A percentile compares a stretch with the other conserved stretches of the same genome.
phyloP scores from a whole-genome alignment of 2,329 filamentous ascomycete genomes.

The Monilinia polystroma region DNA sequence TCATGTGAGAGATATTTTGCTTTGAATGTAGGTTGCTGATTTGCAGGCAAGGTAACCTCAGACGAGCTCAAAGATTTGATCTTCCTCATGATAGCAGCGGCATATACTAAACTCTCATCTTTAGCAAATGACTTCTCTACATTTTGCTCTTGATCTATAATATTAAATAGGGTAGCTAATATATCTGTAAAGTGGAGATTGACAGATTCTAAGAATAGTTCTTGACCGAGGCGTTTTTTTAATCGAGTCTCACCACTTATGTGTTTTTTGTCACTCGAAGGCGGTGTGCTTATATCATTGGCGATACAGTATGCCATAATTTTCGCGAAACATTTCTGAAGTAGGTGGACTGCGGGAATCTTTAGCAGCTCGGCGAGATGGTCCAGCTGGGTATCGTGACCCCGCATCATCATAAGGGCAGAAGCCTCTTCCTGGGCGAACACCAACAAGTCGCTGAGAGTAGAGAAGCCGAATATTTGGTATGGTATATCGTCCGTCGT shows the following conservation, averaged over 20 bases:
- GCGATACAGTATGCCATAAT: conserved; percentile 81
- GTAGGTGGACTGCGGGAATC: conserved; percentile 54
- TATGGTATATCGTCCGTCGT: conserved; percentile 73
- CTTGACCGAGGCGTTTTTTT: conserved; percentile 66
- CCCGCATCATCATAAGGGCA: conserved; percentile 80
- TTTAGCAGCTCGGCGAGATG: conserved; percentile 60
- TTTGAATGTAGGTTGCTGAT: conserved; percentile 84
- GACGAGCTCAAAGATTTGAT: conserved; percentile 72
- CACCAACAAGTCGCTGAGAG: conserved; percentile 64
- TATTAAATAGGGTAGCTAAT: conserved; percentile 71
- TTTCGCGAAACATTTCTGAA: conserved; percentile 71
- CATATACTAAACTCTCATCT: conserved; percentile 56
- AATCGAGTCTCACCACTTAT: conserved; percentile 64
- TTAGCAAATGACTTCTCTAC: conserved; percentile 65
- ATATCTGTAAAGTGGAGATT: conserved; percentile 73
- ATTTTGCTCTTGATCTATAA: conserved; percentile 63
- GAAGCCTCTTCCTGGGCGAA: conserved; percentile 75
- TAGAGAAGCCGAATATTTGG: conserved; percentile 76
- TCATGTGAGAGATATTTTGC: conserved; percentile 74
- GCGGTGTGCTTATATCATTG: conserved; percentile 60
- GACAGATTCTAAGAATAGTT: conserved; percentile 61
- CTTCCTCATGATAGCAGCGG: conserved; percentile 61
- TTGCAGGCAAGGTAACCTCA: conserved; percentile 62
- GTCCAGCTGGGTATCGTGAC: conserved; percentile 61
- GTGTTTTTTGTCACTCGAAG: conserved; percentile 41